Conservation (phyloP, 139 green algal species). For the Desmodesmus armatus region DNA sequence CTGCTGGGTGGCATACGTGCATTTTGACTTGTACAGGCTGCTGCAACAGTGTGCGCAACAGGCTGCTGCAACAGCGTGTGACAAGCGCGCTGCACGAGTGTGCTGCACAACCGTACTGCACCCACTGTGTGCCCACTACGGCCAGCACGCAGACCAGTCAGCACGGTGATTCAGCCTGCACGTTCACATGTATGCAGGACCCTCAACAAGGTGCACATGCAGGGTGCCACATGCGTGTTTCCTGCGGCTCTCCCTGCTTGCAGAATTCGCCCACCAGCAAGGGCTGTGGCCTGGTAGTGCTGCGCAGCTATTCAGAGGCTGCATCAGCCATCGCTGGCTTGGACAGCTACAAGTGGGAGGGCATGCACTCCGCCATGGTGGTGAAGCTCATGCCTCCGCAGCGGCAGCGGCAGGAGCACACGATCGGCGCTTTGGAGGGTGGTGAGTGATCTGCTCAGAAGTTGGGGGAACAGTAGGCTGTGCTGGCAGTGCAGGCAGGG, state of each 20-base stretch:
- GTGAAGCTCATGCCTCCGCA: not conserved
- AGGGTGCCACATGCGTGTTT: not conserved
- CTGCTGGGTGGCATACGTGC: too few relatives aligned
- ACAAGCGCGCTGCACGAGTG: not conserved
- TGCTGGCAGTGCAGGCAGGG: not conserved
- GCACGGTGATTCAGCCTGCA: too few relatives aligned
- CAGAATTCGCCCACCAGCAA: slow-evolving; percentile 50
- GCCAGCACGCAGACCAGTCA: too few relatives aligned
- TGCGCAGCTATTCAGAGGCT: slow-evolving; percentile 38
- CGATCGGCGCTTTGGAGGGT: too few relatives aligned
- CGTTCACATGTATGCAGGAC: too few relatives aligned
- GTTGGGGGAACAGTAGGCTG: not conserved
- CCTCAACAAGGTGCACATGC: not conserved
- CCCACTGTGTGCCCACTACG: too few relatives aligned
- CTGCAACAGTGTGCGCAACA: too few relatives aligned
- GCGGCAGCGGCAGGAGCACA: too few relatives aligned
- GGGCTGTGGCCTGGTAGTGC: slow-evolving; percentile 70
- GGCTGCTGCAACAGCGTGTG: not conserved
- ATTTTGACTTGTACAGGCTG: too few relatives aligned
- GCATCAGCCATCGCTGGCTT: slow-evolving; percentile 4
- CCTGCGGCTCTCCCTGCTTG: not conserved
- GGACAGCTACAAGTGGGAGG: not conserved
- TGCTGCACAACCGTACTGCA: slow-evolving; percentile 2
- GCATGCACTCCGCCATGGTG: slow-evolving; percentile 29
- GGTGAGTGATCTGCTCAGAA: too few relatives aligned